Conservation (phyloP, 2,329 filamentous ascomycete species). For the Botryotinia calthae region DNA sequence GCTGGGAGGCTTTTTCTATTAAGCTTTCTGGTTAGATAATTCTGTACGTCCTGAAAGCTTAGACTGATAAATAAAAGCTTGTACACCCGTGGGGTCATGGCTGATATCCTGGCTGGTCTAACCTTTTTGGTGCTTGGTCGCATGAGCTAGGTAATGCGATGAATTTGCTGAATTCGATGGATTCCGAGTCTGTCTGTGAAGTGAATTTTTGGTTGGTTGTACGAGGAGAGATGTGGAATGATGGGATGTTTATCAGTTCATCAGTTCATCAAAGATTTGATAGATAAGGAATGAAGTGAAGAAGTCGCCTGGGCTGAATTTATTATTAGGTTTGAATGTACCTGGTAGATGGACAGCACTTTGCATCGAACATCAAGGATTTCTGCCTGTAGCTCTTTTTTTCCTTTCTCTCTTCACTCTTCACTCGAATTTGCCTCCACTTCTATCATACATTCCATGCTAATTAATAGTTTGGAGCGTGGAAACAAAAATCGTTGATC, state of each 20-base stretch:
- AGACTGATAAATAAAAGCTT: not conserved
- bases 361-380: not conserved
- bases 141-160: not conserved
- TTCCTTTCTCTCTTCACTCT: not conserved
- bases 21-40: not conserved
- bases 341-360: not conserved
- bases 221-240: not conserved
- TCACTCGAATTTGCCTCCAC: not conserved
- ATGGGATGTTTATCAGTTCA: not conserved
- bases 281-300: not conserved
- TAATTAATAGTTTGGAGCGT: not conserved
- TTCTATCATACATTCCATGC: not conserved
- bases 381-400: not conserved
- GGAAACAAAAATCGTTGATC: no score
- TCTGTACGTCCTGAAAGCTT: not conserved
- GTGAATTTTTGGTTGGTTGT: not conserved
- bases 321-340: not conserved
- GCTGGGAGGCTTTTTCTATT: not conserved
- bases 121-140: not conserved
- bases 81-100: not conserved
- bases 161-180: not conserved
- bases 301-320: no score
- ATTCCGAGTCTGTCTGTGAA: not conserved
- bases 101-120: not conserved
- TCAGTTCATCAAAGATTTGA: not conserved